These are phyloP conservation scores for Pseudogymnoascus sp. DNA, from an alignment of 2,329 filamentous ascomycete species.

Conservation along the genomic window DNA sequence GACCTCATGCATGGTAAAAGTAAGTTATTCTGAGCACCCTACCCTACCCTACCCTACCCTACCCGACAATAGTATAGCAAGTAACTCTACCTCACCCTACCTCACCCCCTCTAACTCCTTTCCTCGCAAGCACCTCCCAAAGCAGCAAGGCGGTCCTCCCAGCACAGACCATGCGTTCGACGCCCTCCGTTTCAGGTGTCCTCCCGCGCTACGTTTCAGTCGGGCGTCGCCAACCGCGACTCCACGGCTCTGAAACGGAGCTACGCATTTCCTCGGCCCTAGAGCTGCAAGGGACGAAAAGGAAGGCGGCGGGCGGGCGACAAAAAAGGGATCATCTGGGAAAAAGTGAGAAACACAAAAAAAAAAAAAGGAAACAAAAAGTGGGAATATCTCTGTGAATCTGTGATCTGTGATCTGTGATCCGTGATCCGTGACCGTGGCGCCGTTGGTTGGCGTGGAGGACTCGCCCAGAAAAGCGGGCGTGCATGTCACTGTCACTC, in stretches of 20 bases:
- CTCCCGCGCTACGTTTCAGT: neutral
- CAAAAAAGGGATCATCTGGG: neutral
- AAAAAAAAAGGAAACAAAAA: neutral
- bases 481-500: neutral
- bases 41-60: neutral
- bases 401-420: neutral
- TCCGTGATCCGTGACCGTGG: neutral
- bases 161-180: neutral
- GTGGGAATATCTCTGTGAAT: neutral
- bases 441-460: neutral
- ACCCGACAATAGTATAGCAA: neutral
- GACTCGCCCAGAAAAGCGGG: neutral
- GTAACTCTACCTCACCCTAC: neutral
- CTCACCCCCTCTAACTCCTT: neutral
- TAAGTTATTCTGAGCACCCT: neutral
- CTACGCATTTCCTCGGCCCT: neutral
- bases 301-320: neutral
- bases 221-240: neutral
- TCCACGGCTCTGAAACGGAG: slow-evolving; percentile 3
- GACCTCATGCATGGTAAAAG: neutral
- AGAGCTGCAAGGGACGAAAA: neutral
- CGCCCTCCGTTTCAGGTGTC: neutral
- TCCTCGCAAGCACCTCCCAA: neutral
- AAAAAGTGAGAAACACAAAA: neutral
- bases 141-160: neutral